Evolutionary conservation across 345 rosid genomes (phyloP), one percentile per base, ranked within the genome.

Genomic region (Moricandia arvensis): DNA sequence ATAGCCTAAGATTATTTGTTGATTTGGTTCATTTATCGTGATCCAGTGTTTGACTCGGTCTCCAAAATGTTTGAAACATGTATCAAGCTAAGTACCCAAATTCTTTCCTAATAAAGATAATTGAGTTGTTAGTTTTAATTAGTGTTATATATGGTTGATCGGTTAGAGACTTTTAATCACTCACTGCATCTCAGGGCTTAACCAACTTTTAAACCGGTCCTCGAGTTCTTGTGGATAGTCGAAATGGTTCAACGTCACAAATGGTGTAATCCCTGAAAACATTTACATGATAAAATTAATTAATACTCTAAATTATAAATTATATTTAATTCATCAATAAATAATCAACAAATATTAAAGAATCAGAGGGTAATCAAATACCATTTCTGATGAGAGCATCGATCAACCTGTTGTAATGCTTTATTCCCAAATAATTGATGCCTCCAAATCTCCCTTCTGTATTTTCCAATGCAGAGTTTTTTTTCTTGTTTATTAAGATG

Each of bases 141-240:
- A 49, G 9, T 10, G 24, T 21, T 21, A 21, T 29, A 12, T 59
- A n/a, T 47, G 9, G 49, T 59, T 16, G 47, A 27, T 21, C 27
- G 9, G 15, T 12, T 53, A 15, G 18, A 4, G 33, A 34, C 31
- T 35, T n/a, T 3, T 18, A 72, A 21, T 1, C 27, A 66, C 87
- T 80, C 59, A 89, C 96, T 77, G 86, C 73, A 85, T 73, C 67
- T 83, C 65, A 7, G 86, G 83, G 79, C 87, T 91, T 69, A 91
- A 86, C 98, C 98, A 91, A 38, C 84, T 84, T 69, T 89, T 82
- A 63, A 89, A 93, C 81, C 87, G 87, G 51, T 82, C 77, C 43
- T 84, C 98, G 2, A 93, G 80, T 75, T 87, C 90, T 79, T 89
- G 91, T 71, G 98, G 98, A 54, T 84, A 76, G 76, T 89, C 97